Base-by-base conservation (phyloP, 768 basidiomycete genomes). In the Sarcodon aspratus region DNA sequence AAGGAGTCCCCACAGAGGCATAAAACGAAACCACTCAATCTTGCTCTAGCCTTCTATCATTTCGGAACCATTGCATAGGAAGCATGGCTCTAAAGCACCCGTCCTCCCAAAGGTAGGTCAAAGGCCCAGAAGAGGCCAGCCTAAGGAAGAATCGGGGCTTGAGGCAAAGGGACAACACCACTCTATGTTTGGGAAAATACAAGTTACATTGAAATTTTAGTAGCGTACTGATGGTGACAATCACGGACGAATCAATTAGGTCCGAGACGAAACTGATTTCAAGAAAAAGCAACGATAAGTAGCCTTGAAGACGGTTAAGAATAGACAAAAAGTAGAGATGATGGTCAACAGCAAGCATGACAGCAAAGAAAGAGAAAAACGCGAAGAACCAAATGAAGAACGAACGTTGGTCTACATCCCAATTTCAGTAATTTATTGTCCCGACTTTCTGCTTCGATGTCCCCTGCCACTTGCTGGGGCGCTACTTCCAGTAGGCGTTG, bases 1-100 rank as follows among this genome's bases (percentile, higher is more conserved):
- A 73, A 73, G 73, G 78, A 83, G 85, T 86, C 84, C 84, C 81
- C 80, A 80, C 76, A 79, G 78, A 74, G 74, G 81, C 81, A 59
- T 58, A 51, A 50, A 50, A 52, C 50, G 36, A 13, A 54, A 45
- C 36, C 34, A 45, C 34, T 46, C 48, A 50, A 45, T 42, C 60
- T 57, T 45, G 61, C 64, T 67, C 75, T 71, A 72, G 69, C 79
- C 70, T 65, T n/a, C 45, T 33, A 17, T n/a, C 13, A 38, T n/a
- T 17, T 21, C 12, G 7, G 18, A 44, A 8, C 43, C 11, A 44
- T 18, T 32, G 17, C 18, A 17, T 32, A 44, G 5, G 17, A 38
- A 34, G 46, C 7, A 35, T 52, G 51, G 52, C 49, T 54, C 57
- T 50, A 51, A 44, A 52, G 36, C 50, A 27, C 21, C 21, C 21